Percentiles rank a stretch among this genome's conserved stretches.
phyloP scores from a whole-genome alignment of 495 filamentous ascomycete genomes.

The Penicillium paradoxum region DNA sequence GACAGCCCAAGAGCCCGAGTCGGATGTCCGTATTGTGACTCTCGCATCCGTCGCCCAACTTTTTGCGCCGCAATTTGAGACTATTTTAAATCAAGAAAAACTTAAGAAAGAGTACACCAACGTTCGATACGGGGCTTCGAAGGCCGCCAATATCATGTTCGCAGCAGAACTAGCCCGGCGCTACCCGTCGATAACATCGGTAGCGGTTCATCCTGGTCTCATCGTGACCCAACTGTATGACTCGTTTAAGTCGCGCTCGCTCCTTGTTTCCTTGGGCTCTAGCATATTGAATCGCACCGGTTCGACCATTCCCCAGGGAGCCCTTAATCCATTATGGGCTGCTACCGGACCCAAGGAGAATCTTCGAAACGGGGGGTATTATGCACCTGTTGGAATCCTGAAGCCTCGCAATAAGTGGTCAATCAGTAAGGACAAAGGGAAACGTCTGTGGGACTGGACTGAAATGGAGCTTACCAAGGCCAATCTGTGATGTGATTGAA shows the following conservation, averaged over 20 bases:
- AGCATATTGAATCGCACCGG: constrained; percentile 14
- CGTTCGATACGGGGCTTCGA: constrained; percentile 50
- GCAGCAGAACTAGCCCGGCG: constrained; percentile 43
- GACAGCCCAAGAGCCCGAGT: constrained; percentile 30
- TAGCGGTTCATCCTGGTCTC: constrained; percentile 46
- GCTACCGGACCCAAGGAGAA: constrained; percentile 31
- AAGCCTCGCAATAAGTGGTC: constrained; percentile 24
- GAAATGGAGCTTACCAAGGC: constrained; percentile 27
- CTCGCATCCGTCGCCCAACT: constrained; percentile 37
- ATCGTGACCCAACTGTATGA: constrained; percentile 30
- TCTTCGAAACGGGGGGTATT: constrained; percentile 32
- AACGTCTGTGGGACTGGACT: constrained; percentile 42
- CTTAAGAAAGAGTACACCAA: constrained; percentile 39
- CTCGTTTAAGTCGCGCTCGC: constrained; percentile 9
- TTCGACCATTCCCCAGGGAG: constrained; percentile 26
- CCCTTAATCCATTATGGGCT: constrained; percentile 39
- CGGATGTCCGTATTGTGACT: constrained; percentile 42
- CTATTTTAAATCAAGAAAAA: constrained; percentile 26
- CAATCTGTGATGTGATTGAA: not conserved
- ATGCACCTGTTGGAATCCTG: constrained; percentile 34
- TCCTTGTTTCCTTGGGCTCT: constrained; percentile 10
- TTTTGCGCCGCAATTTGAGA: constrained; percentile 24
- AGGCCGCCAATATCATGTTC: constrained; percentile 57
- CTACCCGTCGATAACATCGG: constrained; percentile 39
- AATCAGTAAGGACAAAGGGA: constrained; percentile 23